A percentile compares a stretch with the other conserved stretches of the same genome.
Conservation (phyloP, 1,284 basidiomycete species). For the Cerioporus squamosus region DNA sequence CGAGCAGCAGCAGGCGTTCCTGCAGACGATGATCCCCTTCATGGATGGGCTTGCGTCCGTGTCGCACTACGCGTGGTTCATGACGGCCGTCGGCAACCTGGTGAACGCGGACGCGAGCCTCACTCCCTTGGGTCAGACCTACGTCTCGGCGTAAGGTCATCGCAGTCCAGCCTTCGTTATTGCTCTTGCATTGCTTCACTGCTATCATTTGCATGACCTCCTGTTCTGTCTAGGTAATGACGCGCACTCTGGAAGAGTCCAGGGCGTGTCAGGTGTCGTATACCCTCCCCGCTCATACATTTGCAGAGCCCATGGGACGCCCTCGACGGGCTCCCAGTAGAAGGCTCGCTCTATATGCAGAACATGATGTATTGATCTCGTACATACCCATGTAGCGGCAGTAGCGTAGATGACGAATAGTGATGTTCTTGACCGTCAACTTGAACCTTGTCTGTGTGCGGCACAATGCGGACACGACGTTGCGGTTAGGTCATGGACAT, state of each 20-base stretch:
- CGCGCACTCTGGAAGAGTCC: too few relatives aligned
- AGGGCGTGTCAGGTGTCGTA: not conserved
- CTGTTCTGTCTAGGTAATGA: too few relatives aligned
- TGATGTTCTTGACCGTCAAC: not conserved
- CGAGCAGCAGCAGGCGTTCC: conserved; percentile 31
- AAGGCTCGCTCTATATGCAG: conserved; percentile 1
- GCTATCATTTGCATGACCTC: too few relatives aligned
- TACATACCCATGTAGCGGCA: too few relatives aligned
- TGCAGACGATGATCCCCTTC: conserved; percentile 33
- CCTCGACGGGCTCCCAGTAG: conserved; percentile 12
- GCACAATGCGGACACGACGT: not conserved
- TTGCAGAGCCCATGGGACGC: not conserved
- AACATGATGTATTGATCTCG: not conserved
- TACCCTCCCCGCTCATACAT: conserved; percentile 1
- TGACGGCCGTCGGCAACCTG: conserved; percentile 30
- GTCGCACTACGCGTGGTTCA: conserved; percentile 35
- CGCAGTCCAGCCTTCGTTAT: too few relatives aligned
- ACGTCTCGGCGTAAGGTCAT: conserved; percentile 9
- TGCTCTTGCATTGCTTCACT: not conserved
- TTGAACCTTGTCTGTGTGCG: not conserved
- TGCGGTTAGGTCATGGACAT: conserved; percentile 1
- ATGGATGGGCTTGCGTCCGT: conserved; percentile 30
- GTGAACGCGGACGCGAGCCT: conserved; percentile 29
- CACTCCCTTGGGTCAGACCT: conserved; percentile 20
- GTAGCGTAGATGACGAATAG: too few relatives aligned